Base-by-base conservation (phyloP, 169 alveolate genomes). In the Plasmodium coatneyi region DNA sequence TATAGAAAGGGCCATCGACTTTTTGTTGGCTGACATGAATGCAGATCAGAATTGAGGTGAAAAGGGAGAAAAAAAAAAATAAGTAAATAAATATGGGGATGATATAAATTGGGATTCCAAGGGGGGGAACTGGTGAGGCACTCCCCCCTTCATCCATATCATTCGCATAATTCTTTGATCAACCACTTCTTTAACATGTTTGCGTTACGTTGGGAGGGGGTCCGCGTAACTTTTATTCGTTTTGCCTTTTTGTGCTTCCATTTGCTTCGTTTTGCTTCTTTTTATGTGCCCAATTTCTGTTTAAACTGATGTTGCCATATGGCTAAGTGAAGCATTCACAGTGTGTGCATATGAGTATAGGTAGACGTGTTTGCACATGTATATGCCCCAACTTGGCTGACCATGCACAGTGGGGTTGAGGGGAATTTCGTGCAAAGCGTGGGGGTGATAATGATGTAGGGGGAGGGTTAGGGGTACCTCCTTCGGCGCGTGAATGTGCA, bases 1-100 rank as follows among this genome's bases (percentile, higher is more conserved):
- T 87, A 71, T 97, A 16, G 96, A 95, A 54, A 84, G 95, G 80
- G 98, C 98, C 34, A 83, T 97, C 22, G 98, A 95, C 52, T 92
- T 96, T 14, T 84, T 97, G 56, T 70, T 97, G 54, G 95, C 95
- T 30, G 96, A 96, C n/a, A 66, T 84, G 36, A 96, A 92, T 54
- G 19, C 80, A 22, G 93, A 41, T 49, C 74, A 92, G 84, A 80
- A 74, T 49, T 72, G 34, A 41, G 56, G 52, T 10, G 46, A 34
- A 32, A 10, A 25, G 28, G 56, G 12, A 32, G 3, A 19, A 1
- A 66, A 66, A 66, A 3, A 66, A 66, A 66, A 66, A 22, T 16
- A 66, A 56, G 3, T 39, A 41, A 83, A n/a, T 25, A 66, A 28
- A 28, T 19, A 28, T n/a, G 76, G 76, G 76, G 76, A 66, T 10